Percentiles rank a stretch among this genome's conserved stretches.
Conservation (phyloP, 2,329 filamentous ascomycete species). For the Penicillium sp. region DNA sequence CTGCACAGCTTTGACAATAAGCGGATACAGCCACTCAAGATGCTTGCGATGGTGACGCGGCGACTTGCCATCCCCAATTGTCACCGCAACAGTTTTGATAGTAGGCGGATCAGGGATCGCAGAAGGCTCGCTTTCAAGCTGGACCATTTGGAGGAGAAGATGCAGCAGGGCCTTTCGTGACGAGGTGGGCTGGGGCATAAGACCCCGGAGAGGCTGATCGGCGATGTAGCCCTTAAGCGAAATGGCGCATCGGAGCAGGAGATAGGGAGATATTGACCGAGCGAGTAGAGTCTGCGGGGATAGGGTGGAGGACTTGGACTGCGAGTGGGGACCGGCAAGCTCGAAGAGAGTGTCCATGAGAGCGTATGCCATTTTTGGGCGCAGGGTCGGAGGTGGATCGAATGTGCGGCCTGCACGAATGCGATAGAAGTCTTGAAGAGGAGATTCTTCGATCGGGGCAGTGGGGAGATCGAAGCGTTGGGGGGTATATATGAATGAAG, state of each 20-base stretch:
- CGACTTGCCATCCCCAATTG: conserved; percentile 47
- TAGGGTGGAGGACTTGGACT: conserved; percentile 22
- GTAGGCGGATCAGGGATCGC: conserved; percentile 56
- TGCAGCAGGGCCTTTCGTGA: conserved; percentile 75
- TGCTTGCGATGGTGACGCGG: conserved; percentile 61
- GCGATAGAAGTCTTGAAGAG: conserved; percentile 60
- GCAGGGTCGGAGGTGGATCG: conserved; percentile 59
- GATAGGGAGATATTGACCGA: conserved; percentile 69
- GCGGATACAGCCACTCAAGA: conserved; percentile 72
- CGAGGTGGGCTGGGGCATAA: conserved; percentile 79
- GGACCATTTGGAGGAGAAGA: conserved; percentile 62
- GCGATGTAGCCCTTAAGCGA: conserved; percentile 80
- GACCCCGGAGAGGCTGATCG: conserved; percentile 82
- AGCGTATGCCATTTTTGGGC: conserved; percentile 70
- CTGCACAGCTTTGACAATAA: conserved; percentile 47
- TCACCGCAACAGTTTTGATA: conserved; percentile 11
- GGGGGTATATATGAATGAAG: conserved; percentile 72
- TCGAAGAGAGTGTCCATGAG: conserved; percentile 75
- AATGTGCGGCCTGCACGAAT: conserved; percentile 68
- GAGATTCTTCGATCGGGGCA: conserved; percentile 42
- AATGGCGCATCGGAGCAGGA: conserved; percentile 75
- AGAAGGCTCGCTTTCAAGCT: conserved; percentile 63
- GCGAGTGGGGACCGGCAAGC: conserved; percentile 54
- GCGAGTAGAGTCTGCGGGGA: conserved; percentile 59
- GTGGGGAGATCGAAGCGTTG: conserved; percentile 58